phyloP scores from a whole-genome alignment of 345 rosid genomes.

The Garcia nutans region DNA sequence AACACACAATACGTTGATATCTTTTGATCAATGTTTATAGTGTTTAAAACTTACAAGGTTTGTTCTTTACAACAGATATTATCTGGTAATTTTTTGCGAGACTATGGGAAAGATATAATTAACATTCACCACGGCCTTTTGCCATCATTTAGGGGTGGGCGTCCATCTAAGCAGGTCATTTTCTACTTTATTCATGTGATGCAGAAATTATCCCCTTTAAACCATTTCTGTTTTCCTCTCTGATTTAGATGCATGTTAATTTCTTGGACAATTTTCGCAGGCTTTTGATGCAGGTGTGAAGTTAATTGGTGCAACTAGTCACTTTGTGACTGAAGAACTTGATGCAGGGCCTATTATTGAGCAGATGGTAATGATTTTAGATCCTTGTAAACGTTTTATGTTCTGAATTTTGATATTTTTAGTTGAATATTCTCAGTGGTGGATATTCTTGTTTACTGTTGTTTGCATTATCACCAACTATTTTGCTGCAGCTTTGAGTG shows the following conservation, averaged over 20 bases:
- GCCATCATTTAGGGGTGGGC: slow-evolving; percentile 93
- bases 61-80: slow-evolving; percentile 49
- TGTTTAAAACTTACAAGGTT: neutral
- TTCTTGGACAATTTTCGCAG: slow-evolving; percentile 51
- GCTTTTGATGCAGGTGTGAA: slow-evolving; percentile 98
- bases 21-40: slow-evolving; percentile 11
- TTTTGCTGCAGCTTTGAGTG: neutral
- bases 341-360: slow-evolving; percentile 96
- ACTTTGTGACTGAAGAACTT: slow-evolving; percentile 93
- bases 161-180: slow-evolving; percentile 78
- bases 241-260: slow-evolving; percentile 25
- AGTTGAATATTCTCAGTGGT: neutral
- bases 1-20: neutral
- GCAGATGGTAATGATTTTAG: slow-evolving; percentile 63
- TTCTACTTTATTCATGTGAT: slow-evolving; percentile 17
- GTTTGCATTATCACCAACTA: neutral
- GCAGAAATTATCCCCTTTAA: slow-evolving; percentile 8
- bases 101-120: slow-evolving; percentile 84
- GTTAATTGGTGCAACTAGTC: slow-evolving; percentile 92
- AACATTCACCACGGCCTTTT: slow-evolving; percentile 98
- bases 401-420: neutral
- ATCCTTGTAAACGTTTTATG: neutral
- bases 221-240: slow-evolving; percentile 4
- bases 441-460: neutral
- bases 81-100: slow-evolving; percentile 64